Conservation (phyloP, 1,284 basidiomycete species). For the Dichomitus squalens region DNA sequence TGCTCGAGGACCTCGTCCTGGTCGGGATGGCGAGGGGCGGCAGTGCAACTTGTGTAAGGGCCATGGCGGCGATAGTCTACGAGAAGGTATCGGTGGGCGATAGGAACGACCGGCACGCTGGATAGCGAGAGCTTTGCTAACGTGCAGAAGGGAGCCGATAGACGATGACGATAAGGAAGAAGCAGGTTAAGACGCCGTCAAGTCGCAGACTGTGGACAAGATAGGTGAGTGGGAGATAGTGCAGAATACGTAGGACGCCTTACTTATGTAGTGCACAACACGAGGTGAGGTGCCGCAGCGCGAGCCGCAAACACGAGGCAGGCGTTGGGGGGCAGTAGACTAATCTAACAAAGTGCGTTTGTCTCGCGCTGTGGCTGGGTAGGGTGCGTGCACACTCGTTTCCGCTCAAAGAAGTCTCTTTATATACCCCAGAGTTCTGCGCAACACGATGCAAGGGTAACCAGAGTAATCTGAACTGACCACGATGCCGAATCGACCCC, state of each 20-base stretch:
- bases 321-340: neutral
- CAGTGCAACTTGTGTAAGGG: no score
- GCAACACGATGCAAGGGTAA: no score
- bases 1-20: slow-evolving; percentile 1
- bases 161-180: neutral
- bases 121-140: no score
- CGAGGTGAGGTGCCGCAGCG: slow-evolving; percentile 11
- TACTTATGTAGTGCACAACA: slow-evolving; percentile 15
- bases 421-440: no score
- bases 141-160: neutral
- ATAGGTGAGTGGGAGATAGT: neutral
- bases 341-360: neutral
- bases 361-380: neutral
- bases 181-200: neutral
- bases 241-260: neutral
- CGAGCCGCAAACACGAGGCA: slow-evolving; percentile 14
- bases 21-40: slow-evolving; percentile 12
- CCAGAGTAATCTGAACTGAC: no score
- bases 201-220: slow-evolving; percentile 21
- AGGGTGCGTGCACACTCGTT: neutral
- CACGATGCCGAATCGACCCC: no score
- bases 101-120: no score
- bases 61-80: no score
- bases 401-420: neutral
- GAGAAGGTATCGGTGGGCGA: no score